phyloP scores from a whole-genome alignment of 768 basidiomycete genomes.

The Myochromella boudieri region DNA sequence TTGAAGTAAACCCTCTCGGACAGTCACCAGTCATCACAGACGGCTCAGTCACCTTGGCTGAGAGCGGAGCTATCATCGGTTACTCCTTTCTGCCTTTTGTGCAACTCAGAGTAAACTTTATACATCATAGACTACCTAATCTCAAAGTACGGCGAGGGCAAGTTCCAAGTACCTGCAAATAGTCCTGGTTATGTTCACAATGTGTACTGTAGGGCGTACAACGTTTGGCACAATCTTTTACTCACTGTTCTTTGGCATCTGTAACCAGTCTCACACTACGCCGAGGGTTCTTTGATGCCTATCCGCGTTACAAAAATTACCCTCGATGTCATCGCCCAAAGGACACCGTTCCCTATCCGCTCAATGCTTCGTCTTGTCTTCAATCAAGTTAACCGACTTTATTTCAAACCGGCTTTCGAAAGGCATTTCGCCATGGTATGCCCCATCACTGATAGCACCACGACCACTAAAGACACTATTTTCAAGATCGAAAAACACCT shows the following conservation, averaged over 20 bases:
- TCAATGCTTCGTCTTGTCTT: slow-evolving; percentile 31
- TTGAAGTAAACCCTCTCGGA: slow-evolving; percentile 35
- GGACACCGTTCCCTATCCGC: slow-evolving; percentile 35
- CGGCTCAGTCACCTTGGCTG: slow-evolving; percentile 34
- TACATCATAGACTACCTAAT: slow-evolving; percentile 19
- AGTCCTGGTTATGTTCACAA: slow-evolving; percentile 17
- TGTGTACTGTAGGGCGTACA: slow-evolving; percentile 19
- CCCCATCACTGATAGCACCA: too few species aligned
- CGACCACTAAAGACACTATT: too few species aligned
- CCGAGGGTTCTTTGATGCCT: slow-evolving; percentile 33
- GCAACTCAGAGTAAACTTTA: background rate
- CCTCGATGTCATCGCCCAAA: slow-evolving; percentile 27
- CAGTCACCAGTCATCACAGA: slow-evolving; percentile 43
- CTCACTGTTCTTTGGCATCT: background rate
- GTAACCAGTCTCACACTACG: too few species aligned
- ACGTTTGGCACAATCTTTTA: background rate
- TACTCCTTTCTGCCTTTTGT: background rate
- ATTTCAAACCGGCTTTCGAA: slow-evolving; percentile 26
- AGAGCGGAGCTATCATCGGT: slow-evolving; percentile 27
- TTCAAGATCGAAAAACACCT: slow-evolving; percentile 19
- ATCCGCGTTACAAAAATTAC: slow-evolving; percentile 33
- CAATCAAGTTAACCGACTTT: slow-evolving; percentile 22
- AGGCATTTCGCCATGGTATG: slow-evolving; percentile 29
- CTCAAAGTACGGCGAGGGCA: slow-evolving; percentile 19
- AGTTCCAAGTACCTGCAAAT: slow-evolving; percentile 12